Conservation (phyloP, 78 protist species). For the Dictyostelium firmibasis region DNA sequence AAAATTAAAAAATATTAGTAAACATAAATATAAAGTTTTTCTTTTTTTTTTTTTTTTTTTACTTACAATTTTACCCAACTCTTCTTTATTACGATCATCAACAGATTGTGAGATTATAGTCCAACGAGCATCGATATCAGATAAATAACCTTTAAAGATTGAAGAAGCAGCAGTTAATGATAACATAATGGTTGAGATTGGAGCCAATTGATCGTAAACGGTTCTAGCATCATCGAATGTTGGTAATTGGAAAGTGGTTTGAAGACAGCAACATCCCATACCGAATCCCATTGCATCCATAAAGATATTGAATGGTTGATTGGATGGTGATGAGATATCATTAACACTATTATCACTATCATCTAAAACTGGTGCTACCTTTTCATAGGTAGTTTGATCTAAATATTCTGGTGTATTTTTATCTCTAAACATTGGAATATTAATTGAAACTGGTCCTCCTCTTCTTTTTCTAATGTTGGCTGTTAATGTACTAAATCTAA, state of each 20-base stretch:
- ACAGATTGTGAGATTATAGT: conserved; percentile 92
- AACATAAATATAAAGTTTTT: neutral
- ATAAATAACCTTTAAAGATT: conserved; percentile 89
- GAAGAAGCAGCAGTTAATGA: conserved; percentile 94
- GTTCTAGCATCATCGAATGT: conserved; percentile 91
- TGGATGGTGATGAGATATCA: neutral
- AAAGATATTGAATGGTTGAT: conserved; percentile 84
- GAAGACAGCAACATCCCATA: conserved; percentile 98
- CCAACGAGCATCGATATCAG: conserved; percentile 97
- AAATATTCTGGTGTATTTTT: conserved; percentile 74
- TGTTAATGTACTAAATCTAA: conserved; percentile 94
- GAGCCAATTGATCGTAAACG: conserved; percentile 94
- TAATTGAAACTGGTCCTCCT: conserved; percentile 89
- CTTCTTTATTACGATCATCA: conserved; percentile 94
- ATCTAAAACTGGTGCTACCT: neutral
- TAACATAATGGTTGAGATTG: conserved; percentile 80
- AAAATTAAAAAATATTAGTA: neutral
- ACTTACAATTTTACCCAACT: conserved; percentile 65
- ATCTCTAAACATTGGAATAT: conserved; percentile 94
- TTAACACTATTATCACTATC: neutral
- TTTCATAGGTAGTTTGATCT: neutral
- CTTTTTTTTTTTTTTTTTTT: neutral
- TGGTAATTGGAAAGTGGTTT: conserved; percentile 92
- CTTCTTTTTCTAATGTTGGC: conserved; percentile 93
- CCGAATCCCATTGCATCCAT: conserved; percentile 99